Evolutionary conservation across 1,284 basidiomycete genomes (phyloP).

Genomic region (Butyriboletus appendiculatus): DNA sequence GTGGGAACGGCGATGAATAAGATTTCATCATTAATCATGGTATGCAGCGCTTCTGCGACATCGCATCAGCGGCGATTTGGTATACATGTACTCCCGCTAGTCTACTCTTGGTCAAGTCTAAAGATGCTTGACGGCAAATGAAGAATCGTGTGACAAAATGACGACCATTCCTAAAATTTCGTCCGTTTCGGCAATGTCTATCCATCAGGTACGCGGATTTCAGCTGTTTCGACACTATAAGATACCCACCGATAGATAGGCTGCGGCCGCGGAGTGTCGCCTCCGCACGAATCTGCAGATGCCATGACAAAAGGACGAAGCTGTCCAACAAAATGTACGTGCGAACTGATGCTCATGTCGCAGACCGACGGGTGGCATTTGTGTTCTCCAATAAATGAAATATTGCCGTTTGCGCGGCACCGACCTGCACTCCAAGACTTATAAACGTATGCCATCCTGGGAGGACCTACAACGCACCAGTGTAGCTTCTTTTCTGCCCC

Average conservation of each 20-base stretch:
- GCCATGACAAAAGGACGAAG: not conserved
- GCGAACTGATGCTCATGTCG: not conserved
- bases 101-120: not conserved
- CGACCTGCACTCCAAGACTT: not conserved
- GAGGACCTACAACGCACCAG: not conserved
- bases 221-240: not conserved
- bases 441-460: conserved; percentile 20
- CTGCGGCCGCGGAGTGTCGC: not conserved
- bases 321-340: conserved; percentile 8
- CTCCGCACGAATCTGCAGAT: conserved; percentile 4
- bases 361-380: not conserved
- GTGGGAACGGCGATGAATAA: not conserved
- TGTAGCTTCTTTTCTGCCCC: not conserved
- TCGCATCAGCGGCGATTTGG: conserved; percentile 6
- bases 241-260: conserved; percentile 1
- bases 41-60: not conserved
- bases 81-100: not conserved
- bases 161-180: not conserved
- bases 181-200: not conserved
- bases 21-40: not conserved
- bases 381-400: not conserved
- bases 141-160: not conserved
- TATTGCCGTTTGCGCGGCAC: not conserved
- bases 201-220: not conserved
- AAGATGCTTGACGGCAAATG: not conserved